These are phyloP conservation scores for Penicillium robsamsonii DNA, from an alignment of 495 filamentous ascomycete species.

Conservation along the genomic window DNA sequence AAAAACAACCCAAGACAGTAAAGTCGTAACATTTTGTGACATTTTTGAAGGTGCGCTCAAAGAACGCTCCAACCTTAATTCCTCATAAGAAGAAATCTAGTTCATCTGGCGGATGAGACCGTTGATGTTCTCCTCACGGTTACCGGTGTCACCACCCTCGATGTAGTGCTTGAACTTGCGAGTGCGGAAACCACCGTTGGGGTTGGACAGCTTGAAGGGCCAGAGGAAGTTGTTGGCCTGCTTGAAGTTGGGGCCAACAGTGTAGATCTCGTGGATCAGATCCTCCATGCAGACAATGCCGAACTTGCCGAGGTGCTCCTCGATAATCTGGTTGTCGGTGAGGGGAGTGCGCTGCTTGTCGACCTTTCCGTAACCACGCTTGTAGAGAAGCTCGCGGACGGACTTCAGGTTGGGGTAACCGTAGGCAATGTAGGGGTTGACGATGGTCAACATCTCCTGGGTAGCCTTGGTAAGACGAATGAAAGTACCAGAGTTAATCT, in stretches of 20 bases:
- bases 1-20: conserved; percentile 26
- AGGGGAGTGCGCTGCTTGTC: conserved; percentile 93
- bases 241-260: conserved; percentile 99
- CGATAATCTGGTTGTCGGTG: conserved; percentile 96
- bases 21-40: conserved; percentile 25
- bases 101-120: conserved; percentile 96
- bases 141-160: conserved; percentile 96
- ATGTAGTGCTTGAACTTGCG: conserved; percentile 99
- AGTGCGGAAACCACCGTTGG: conserved; percentile 89
- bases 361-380: conserved; percentile 97
- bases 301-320: conserved; percentile 93
- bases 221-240: conserved; percentile 99
- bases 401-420: conserved; percentile 99
- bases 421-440: conserved; percentile 98
- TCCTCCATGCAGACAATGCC: conserved; percentile 99
- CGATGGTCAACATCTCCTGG: conserved; percentile 93
- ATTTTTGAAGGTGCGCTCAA: conserved; percentile 14
- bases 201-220: conserved; percentile 99
- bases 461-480: conserved; percentile 97
- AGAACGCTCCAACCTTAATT: conserved; percentile 5
- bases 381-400: conserved; percentile 98
- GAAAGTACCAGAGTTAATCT: conserved; percentile 99
- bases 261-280: conserved; percentile 98
- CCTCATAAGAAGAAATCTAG: conserved; percentile 50
- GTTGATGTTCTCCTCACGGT: conserved; percentile 99